A percentile compares a stretch with the other conserved stretches of the same genome.
These are phyloP conservation scores for Ogataea chonburiensis DNA, from an alignment of 805 yeast species.

Conservation along the genomic window DNA sequence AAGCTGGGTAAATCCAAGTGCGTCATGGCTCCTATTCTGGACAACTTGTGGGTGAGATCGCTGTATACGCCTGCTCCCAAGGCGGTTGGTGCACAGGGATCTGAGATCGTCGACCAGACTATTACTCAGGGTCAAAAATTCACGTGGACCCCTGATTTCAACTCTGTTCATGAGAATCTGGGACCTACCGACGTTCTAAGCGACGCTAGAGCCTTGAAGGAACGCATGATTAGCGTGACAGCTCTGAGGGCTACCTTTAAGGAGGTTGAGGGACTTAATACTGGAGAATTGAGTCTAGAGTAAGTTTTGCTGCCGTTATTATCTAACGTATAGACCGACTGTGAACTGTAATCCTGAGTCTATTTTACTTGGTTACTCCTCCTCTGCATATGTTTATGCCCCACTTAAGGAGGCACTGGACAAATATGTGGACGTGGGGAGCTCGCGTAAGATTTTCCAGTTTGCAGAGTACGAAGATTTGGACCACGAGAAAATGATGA, in stretches of 20 bases:
- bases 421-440: conserved; percentile 15
- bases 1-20: conserved; percentile 58
- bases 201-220: conserved; percentile 70
- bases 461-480: conserved; percentile 89
- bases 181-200: conserved; percentile 43
- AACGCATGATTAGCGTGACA: conserved; percentile 64
- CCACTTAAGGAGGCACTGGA: conserved; percentile 42
- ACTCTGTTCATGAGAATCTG: conserved; percentile 57
- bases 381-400: conserved; percentile 39
- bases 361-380: conserved; percentile 8
- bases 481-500: conserved; percentile 63
- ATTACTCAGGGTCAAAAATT: conserved; percentile 48
- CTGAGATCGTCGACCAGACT: conserved; percentile 50
- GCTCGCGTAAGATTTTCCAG: conserved; percentile 51
- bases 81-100: conserved; percentile 9
- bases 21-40: conserved; percentile 73
- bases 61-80: conserved; percentile 19
- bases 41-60: conserved; percentile 66
- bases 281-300: conserved; percentile 59
- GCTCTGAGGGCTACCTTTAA: conserved; percentile 72
- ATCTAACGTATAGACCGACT: conserved; percentile 11
- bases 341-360: conserved; percentile 6
- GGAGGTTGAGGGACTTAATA: conserved; percentile 43
- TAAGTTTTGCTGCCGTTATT: conserved; percentile 29
- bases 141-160: conserved; percentile 84